Conservation (phyloP, 805 yeast species). For the Limtongia smithiae region DNA sequence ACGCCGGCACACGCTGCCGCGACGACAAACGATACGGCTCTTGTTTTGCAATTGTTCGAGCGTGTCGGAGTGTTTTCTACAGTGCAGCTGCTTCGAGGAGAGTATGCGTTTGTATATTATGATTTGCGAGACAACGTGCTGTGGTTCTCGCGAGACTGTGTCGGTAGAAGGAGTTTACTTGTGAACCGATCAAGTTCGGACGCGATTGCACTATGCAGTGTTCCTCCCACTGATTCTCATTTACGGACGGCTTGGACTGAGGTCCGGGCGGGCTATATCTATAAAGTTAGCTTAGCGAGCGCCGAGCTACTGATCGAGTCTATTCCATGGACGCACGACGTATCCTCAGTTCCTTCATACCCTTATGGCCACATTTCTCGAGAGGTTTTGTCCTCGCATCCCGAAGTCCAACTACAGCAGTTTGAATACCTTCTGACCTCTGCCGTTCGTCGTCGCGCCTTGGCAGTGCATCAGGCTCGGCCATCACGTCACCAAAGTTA, state of each 20-base stretch:
- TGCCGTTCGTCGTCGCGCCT: conserved; percentile 13
- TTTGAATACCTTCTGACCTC: conserved; percentile 11
- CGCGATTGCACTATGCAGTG: conserved; percentile 16
- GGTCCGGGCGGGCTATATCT: conserved; percentile 53
- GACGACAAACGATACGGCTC: conserved; percentile 59
- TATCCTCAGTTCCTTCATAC: not conserved
- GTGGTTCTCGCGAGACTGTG: conserved; percentile 77
- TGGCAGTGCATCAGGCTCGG: conserved; percentile 7
- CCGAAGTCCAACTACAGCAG: conserved; percentile 23
- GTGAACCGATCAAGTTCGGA: conserved; percentile 15
- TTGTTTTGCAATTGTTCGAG: conserved; percentile 43
- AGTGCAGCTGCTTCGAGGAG: conserved; percentile 61
- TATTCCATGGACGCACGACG: conserved; percentile 5
- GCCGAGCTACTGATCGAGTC: not conserved
- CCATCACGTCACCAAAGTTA: conserved; percentile 34
- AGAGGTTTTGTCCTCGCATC: not conserved
- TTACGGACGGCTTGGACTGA: conserved; percentile 39
- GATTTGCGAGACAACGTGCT: conserved; percentile 39
- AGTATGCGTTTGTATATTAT: conserved; percentile 63
- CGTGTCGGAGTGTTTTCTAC: conserved; percentile 42
- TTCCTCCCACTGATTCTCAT: conserved; percentile 26
- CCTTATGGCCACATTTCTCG: conserved; percentile 6
- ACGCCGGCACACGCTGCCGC: not conserved
- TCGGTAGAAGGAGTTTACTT: conserved; percentile 78
- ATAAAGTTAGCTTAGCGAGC: conserved; percentile 28